Evolutionary conservation across 2,329 filamentous ascomycete species (phyloP), one percentile per base, ranked within the genome.

Genomic region (Aspergillus brunneoviolaceus): DNA sequence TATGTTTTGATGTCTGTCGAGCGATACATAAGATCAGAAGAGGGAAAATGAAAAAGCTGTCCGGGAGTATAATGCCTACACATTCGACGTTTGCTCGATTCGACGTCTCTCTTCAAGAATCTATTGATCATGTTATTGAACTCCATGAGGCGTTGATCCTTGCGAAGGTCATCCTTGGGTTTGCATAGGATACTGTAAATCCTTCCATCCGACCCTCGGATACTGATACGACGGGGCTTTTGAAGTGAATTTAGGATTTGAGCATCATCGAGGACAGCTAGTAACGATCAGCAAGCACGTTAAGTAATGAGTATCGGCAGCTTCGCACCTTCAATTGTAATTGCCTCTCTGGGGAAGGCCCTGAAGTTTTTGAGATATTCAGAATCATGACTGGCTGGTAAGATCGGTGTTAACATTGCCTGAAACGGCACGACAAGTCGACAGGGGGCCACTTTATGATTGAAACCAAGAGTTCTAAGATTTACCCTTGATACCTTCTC

Each of bases 51-150:
- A 68, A 19, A 7, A 19, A 50, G n/a, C 19, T n/a, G 5, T 12
- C 16, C 4, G 33, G 16, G 9, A 31, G 14, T 25, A 31, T 12
- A 51, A 31, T 42, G 59, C 78, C 65, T 71, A 81, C 79, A 96
- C 58, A 99, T 84, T 65, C 95, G 90, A 16, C 95, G 87, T 73
- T 91, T 90, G 75, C 91, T 96, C 16, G 92, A 91, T 72, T 97
- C 93, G 2, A 93, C 88, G 70, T 98, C 93, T 63, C 90, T 88
- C 72, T 97, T 96, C 59, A 99, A 79, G 2, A 94, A 92, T 60
- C 95, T 86, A 74, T 99, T 99, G 80, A 99, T 98, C 86, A 98
- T 95, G 50, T 89, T 88, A 74, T 98, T 99, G 81, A 99, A 99
- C 73, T 99, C 96, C 93, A 99, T 99, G 21, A 99, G 87, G 55